A percentile compares a stretch with the other conserved stretches of the same genome.
Evolutionary conservation across 2,329 filamentous ascomycete genomes (phyloP).

Genomic region (Dendryphion nanum): DNA sequence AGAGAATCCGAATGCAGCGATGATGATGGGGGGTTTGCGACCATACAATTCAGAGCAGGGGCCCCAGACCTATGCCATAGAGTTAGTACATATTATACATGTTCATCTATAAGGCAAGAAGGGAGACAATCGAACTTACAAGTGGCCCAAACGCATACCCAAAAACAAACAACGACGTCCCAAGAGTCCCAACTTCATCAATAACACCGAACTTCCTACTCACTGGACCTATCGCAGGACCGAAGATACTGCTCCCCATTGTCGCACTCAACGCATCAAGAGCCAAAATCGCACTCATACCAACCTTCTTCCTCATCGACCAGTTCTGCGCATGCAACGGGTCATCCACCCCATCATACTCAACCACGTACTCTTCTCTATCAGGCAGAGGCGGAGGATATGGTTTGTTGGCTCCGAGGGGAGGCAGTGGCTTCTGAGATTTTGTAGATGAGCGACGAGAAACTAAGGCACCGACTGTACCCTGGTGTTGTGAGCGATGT

Average conservation of each 20-base stretch:
- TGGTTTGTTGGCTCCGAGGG: slow-evolving; percentile 69
- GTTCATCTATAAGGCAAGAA: no score
- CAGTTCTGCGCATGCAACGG: slow-evolving; percentile 88
- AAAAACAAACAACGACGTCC: slow-evolving; percentile 35
- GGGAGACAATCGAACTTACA: slow-evolving; percentile 11
- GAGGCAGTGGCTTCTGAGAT: slow-evolving; percentile 57
- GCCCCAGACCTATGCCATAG: slow-evolving; percentile 38
- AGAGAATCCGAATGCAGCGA: slow-evolving; percentile 51
- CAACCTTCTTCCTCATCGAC: slow-evolving; percentile 73
- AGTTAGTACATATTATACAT: background rate
- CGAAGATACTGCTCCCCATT: slow-evolving; percentile 57
- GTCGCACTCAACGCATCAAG: slow-evolving; percentile 70
- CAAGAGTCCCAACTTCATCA: slow-evolving; percentile 31
- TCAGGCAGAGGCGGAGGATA: slow-evolving; percentile 70
- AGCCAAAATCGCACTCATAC: slow-evolving; percentile 66
- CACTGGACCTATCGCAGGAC: slow-evolving; percentile 31
- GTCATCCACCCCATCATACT: slow-evolving; percentile 79
- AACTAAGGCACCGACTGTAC: slow-evolving; percentile 61
- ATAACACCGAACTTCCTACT: slow-evolving; percentile 28
- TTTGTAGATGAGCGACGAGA: slow-evolving; percentile 18
- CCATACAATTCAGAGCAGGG: slow-evolving; percentile 54
- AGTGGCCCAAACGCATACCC: slow-evolving; percentile 40
- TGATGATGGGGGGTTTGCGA: slow-evolving; percentile 48
- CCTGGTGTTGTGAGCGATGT: slow-evolving; percentile 66
- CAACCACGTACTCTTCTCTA: slow-evolving; percentile 75